Conservation (phyloP, 331 rosid species). For the Prunus yedoensis region DNA sequence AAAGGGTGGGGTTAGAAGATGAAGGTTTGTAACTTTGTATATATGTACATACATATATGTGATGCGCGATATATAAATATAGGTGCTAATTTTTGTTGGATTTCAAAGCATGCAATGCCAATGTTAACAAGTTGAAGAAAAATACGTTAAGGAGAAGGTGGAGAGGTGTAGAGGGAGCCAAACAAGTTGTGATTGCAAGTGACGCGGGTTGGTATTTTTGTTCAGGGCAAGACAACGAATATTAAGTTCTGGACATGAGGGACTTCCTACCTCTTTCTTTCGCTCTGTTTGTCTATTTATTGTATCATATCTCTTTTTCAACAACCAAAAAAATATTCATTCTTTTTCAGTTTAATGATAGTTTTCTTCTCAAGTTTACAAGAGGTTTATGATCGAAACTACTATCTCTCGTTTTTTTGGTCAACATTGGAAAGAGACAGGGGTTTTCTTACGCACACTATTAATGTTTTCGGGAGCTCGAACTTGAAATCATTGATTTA, state of each 20-base stretch:
- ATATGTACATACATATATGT: neutral
- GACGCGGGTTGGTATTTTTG: slow-evolving; percentile 14
- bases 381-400: no score
- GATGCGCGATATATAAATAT: neutral
- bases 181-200: slow-evolving; percentile 15
- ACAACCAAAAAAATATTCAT: neutral
- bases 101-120: slow-evolving; percentile 46
- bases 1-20: slow-evolving; percentile 17
- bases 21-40: slow-evolving; percentile 12
- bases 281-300: neutral
- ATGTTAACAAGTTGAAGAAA: slow-evolving; percentile 21
- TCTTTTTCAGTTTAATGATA: no score
- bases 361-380: no score
- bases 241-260: slow-evolving; percentile 12
- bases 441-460: no score
- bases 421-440: no score
- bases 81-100: slow-evolving; percentile 20
- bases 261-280: slow-evolving; percentile 16
- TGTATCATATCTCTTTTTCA: neutral
- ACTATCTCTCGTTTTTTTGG: no score
- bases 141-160: slow-evolving; percentile 21
- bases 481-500: no score
- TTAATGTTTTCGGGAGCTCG: rapidly evolving
- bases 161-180: slow-evolving; percentile 7
- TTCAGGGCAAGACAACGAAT: slow-evolving; percentile 13